Conservation (phyloP, 140 eudicot species). For the Senecio squalidus region DNA sequence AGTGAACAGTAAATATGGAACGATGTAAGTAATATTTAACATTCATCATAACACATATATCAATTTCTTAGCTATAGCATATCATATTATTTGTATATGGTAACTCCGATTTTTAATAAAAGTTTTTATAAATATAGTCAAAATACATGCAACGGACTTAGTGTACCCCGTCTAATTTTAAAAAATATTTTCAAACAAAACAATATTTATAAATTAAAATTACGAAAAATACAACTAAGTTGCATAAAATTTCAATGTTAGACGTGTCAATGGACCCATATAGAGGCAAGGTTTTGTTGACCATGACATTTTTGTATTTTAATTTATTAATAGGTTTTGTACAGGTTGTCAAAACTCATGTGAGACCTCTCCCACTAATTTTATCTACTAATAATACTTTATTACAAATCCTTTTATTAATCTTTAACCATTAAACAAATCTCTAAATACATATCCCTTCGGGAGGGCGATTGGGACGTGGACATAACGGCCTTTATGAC, state of each 20-base stretch:
- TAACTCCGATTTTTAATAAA: no score
- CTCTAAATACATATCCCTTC: no score
- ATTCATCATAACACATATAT: no score
- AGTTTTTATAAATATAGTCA: no score
- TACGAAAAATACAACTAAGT: conserved; percentile 13
- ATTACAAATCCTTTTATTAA: neutral
- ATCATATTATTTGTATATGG: no score
- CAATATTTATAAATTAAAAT: neutral
- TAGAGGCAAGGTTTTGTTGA: conserved; percentile 20
- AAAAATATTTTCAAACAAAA: neutral
- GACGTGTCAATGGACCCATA: conserved; percentile 33
- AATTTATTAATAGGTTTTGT: conserved; percentile 10
- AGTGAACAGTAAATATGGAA: no score
- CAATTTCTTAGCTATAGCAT: no score
- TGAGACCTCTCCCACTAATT: conserved; percentile 14
- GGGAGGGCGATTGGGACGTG: no score
- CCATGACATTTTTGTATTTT: conserved; percentile 7
- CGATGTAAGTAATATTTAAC: no score
- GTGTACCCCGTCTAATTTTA: no score
- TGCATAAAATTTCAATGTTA: conserved; percentile 19
- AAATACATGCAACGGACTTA: conserved; percentile 1
- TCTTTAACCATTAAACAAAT: neutral
- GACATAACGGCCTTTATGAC: no score
- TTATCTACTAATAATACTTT: conserved; percentile 4
- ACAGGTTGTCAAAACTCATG: conserved; percentile 38